These are phyloP conservation scores for Fusarium oligoseptatum DNA, from an alignment of 2,329 filamentous ascomycete genomes.

Conservation along the genomic window DNA sequence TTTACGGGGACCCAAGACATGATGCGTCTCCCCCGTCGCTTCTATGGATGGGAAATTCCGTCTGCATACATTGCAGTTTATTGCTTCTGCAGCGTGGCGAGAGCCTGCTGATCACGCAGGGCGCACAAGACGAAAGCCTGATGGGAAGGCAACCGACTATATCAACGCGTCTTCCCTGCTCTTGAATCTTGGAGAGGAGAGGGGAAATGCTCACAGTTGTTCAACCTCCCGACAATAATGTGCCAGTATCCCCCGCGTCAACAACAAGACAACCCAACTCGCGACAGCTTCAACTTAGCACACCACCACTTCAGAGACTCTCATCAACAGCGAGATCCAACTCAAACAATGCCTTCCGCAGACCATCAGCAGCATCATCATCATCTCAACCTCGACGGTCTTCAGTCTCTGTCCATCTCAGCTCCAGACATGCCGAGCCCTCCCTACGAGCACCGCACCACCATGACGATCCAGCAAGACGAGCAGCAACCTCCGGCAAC, in stretches of 20 bases:
- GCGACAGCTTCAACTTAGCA: not conserved
- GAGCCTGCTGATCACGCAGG: not conserved
- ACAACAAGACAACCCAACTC: not conserved
- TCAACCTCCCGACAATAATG: not conserved
- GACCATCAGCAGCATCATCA: not conserved
- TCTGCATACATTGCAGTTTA: not conserved
- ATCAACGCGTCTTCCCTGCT: not conserved
- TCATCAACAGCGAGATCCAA: not conserved
- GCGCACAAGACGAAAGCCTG: not conserved
- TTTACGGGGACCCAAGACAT: not conserved
- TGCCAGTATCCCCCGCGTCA: not conserved
- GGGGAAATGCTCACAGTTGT: not conserved
- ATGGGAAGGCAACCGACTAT: not conserved
- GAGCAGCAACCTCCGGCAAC: not conserved
- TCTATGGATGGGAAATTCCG: constrained; percentile 1
- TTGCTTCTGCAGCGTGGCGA: constrained; percentile 6
- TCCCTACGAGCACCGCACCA: constrained; percentile 13
- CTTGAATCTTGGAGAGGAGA: not conserved
- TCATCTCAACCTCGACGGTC: not conserved
- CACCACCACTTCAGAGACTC: not conserved
- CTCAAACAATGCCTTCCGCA: not conserved
- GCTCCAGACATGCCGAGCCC: not conserved
- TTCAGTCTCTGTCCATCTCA: constrained; percentile 8
- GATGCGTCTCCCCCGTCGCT: not conserved
- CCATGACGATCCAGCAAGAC: constrained; percentile 15